Evolutionary conservation across 2,329 filamentous ascomycete genomes (phyloP).

Genomic region (Trichoderma afroharzianum): DNA sequence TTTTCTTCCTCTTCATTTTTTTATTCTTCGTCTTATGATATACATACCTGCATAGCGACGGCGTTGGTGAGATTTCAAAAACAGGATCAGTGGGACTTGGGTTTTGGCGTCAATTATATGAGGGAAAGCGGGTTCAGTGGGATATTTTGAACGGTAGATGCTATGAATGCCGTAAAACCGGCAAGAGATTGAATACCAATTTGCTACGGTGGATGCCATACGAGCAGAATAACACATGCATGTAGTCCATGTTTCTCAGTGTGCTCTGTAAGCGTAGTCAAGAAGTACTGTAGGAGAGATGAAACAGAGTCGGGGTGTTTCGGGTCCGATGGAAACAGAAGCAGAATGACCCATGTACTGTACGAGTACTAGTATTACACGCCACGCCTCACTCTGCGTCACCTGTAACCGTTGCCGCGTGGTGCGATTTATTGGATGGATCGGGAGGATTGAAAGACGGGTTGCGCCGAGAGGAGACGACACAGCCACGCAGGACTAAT

Average conservation of each 20-base stretch:
- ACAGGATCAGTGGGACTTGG: not conserved
- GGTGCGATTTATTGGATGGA: not conserved
- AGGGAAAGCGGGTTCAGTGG: not conserved
- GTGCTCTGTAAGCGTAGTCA: not conserved
- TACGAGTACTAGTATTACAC: not conserved
- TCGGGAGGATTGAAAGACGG: not conserved
- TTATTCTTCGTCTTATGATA: not conserved
- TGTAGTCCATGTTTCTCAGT: not conserved
- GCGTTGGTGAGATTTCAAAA: conserved; percentile 20
- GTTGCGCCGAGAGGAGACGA: not conserved
- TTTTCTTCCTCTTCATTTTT: not conserved
- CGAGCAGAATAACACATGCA: not conserved
- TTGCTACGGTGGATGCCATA: not conserved
- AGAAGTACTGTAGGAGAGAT: not conserved
- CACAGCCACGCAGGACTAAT: conserved; percentile 5
- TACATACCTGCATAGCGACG: conserved; percentile 27
- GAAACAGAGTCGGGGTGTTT: not conserved
- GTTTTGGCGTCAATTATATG: not conserved
- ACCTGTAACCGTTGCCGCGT: not conserved
- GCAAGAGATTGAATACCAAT: not conserved
- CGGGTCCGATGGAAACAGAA: not conserved
- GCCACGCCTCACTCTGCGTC: not conserved
- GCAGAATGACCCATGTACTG: not conserved
- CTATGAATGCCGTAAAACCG: too few relatives aligned
- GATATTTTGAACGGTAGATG: not conserved